Base-by-base conservation (phyloP, 768 basidiomycete species). In the Suillus spraguei region DNA sequence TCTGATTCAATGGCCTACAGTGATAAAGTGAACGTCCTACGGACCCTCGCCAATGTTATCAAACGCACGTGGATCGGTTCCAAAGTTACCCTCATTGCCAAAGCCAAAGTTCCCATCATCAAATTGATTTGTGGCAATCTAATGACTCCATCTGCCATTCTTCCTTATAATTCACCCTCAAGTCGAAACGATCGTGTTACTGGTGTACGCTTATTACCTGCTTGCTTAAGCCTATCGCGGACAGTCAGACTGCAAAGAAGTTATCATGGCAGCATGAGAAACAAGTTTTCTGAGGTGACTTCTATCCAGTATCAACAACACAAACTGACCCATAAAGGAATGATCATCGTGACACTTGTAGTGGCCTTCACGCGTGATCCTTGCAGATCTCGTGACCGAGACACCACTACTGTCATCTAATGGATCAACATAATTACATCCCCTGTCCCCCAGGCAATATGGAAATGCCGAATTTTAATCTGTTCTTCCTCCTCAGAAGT, bases 101-200 rank as follows among this genome's bases (percentile, higher is more conserved):
- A 89, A 80, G 96, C 97, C 60, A 92, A 89, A 77, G 96, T 99
- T 8, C 97, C 97, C 36, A 98, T 99, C 73, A 84, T 99, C 76
- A 99, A 99, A 78, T 97, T 99, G 3, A 83, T 80, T 10, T 85
- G 88, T 65, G 95, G 92, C 24, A 85, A 28, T 28, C 28, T 4
- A 28, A 28, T 24, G 47, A 47, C 4, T 13, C 13, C 13, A n/a
- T 24, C 47, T 47, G 13, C 13, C 22, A 47, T 47, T 22, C 22
- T 47, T 5, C 47, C 47, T 49, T 8, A 7, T 49, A 49, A 49
- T 2, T 24, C 14, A 28, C 24, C 14, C 14, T 2, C 22, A 24
- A 24, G 22, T 24, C 13, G 47, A 6, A 49, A 24, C 4, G 16
- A 28, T 28, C 4, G 14, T 50, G 49, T 28, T 49, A 49, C 24